These are phyloP conservation scores for Niveomyces coronatus DNA, from an alignment of 2,329 filamentous ascomycete genomes.

Conservation along the genomic window DNA sequence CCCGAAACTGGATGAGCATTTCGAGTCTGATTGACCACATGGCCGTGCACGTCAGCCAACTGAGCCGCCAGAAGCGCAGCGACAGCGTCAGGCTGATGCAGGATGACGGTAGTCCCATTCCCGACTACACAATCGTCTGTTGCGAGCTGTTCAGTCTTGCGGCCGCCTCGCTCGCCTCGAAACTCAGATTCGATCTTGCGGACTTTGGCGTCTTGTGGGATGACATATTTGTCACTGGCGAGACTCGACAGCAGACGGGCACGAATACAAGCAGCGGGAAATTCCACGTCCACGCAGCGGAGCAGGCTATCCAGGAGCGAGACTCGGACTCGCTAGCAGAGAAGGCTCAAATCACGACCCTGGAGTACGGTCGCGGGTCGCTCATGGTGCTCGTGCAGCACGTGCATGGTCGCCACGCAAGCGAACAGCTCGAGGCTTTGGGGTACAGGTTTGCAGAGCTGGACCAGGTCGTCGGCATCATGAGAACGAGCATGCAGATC, in stretches of 20 bases:
- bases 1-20: slow-evolving; percentile 64
- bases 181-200: slow-evolving; percentile 51
- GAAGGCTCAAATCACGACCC: slow-evolving; percentile 24
- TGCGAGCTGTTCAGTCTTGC: slow-evolving; percentile 76
- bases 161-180: slow-evolving; percentile 60
- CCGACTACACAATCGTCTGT: slow-evolving; percentile 66
- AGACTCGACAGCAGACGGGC: not conserved
- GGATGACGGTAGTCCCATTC: slow-evolving; percentile 47
- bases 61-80: slow-evolving; percentile 29
- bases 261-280: slow-evolving; percentile 5
- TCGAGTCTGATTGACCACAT: slow-evolving; percentile 60
- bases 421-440: slow-evolving; percentile 52
- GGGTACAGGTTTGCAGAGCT: slow-evolving; percentile 72
- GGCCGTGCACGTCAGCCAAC: slow-evolving; percentile 53
- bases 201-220: slow-evolving; percentile 64
- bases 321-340: slow-evolving; percentile 27
- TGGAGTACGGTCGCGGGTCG: slow-evolving; percentile 57
- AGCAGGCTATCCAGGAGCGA: slow-evolving; percentile 4
- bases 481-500: slow-evolving; percentile 67
- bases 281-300: not conserved
- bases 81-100: slow-evolving; percentile 34
- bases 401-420: slow-evolving; percentile 46
- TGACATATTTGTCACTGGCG: slow-evolving; percentile 59
- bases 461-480: slow-evolving; percentile 55
- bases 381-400: slow-evolving; percentile 69